Percentiles rank a stretch among this genome's conserved stretches.
Evolutionary conservation across 352 stramenopile species (phyloP).

Genomic region (Pythium aristosporum): DNA sequence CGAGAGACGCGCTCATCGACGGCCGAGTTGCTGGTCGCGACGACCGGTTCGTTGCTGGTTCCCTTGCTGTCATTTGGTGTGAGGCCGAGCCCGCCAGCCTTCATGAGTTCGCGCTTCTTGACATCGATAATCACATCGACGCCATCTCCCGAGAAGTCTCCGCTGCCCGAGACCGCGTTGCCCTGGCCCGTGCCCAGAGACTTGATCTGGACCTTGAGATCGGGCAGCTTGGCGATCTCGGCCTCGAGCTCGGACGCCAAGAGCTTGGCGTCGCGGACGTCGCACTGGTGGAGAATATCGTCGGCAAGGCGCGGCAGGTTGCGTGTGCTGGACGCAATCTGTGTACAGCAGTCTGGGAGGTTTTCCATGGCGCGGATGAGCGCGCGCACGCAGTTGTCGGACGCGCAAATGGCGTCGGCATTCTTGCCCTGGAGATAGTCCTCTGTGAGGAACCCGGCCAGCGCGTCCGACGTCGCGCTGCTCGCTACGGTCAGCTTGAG

Average conservation of each 20-base stretch:
- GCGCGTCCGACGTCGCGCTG: slow-evolving; percentile 1
- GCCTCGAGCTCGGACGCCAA: slow-evolving; percentile 25
- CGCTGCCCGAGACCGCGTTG: neutral
- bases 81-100: slow-evolving; percentile 13
- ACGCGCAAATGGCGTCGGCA: slow-evolving; percentile 20
- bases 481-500: slow-evolving; percentile 19
- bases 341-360: slow-evolving; percentile 28
- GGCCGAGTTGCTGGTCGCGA: slow-evolving; percentile 6
- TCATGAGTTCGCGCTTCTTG: slow-evolving; percentile 47
- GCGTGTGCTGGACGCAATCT: slow-evolving; percentile 1
- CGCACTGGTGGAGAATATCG: slow-evolving; percentile 32
- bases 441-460: slow-evolving; percentile 24
- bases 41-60: slow-evolving; percentile 4
- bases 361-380: slow-evolving; percentile 32
- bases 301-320: slow-evolving; percentile 30
- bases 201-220: slow-evolving; percentile 35
- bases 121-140: slow-evolving; percentile 47
- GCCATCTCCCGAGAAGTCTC: neutral
- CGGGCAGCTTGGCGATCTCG: slow-evolving; percentile 30
- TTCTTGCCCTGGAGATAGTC: slow-evolving; percentile 21
- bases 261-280: slow-evolving; percentile 24
- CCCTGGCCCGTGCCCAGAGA: slow-evolving; percentile 3
- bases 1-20: neutral
- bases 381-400: slow-evolving; percentile 25
- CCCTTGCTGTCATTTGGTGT: slow-evolving; percentile 5